These are phyloP conservation scores for Neltuma alba DNA, from an alignment of 306 rosid genomes.

Conservation along the genomic window DNA sequence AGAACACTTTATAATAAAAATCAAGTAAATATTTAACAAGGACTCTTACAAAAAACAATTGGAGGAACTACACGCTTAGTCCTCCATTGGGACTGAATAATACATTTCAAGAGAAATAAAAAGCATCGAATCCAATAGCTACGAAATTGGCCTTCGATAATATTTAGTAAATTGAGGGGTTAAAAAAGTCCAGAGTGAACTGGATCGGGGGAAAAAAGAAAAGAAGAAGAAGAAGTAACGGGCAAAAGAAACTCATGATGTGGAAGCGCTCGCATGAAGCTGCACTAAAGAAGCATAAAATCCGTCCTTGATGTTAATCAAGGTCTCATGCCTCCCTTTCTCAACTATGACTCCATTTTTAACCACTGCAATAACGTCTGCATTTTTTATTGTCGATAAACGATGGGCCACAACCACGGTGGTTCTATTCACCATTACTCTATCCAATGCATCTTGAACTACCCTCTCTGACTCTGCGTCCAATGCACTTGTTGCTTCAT, in stretches of 20 bases:
- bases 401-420: constrained; percentile 88
- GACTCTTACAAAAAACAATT: too few species aligned
- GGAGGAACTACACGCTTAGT: too few species aligned
- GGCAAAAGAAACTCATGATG: constrained; percentile 31
- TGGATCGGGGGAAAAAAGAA: background rate
- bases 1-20: too few species aligned
- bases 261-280: constrained; percentile 66
- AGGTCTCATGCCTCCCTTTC: constrained; percentile 73
- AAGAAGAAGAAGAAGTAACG: background rate
- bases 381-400: constrained; percentile 80
- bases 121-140: background rate
- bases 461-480: constrained; percentile 88
- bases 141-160: background rate
- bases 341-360: constrained; percentile 86
- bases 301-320: constrained; percentile 65
- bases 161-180: constrained; percentile 2
- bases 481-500: constrained; percentile 90
- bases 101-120: too few species aligned
- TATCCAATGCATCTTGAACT: constrained; percentile 88
- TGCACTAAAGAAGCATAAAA: constrained; percentile 82
- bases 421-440: constrained; percentile 76
- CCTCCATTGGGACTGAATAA: too few species aligned
- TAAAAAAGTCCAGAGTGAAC: background rate
- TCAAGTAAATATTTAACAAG: too few species aligned
- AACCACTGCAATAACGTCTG: constrained; percentile 84